Conservation (phyloP, 2,329 filamentous ascomycete species). For the Botrytis tulipae region DNA sequence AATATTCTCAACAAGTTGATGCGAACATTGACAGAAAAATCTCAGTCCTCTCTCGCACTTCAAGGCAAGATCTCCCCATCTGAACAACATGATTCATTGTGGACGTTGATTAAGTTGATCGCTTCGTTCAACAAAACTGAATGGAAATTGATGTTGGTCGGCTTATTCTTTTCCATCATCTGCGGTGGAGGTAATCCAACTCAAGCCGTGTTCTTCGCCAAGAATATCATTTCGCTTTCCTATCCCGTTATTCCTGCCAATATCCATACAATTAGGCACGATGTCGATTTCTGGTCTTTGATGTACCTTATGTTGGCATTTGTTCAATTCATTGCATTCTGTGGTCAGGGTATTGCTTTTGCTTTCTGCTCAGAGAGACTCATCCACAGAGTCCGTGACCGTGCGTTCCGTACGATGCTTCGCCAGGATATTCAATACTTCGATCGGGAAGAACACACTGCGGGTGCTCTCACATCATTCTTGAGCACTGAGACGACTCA, state of each 20-base stretch:
- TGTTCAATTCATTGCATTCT: conserved; percentile 67
- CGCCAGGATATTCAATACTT: conserved; percentile 93
- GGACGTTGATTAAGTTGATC: conserved; percentile 76
- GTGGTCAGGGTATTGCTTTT: conserved; percentile 69
- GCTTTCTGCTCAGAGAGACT: conserved; percentile 85
- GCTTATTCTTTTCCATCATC: conserved; percentile 71
- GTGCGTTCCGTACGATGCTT: conserved; percentile 81
- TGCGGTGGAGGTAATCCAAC: conserved; percentile 79
- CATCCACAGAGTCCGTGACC: conserved; percentile 77
- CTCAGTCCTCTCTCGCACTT: conserved; percentile 69
- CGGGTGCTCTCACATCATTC: conserved; percentile 84
- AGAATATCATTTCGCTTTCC: conserved; percentile 73
- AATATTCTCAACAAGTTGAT: conserved; percentile 57
- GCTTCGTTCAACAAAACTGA: conserved; percentile 76
- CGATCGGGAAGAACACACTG: conserved; percentile 83
- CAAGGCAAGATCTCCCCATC: conserved; percentile 52
- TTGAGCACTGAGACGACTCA: conserved; percentile 87
- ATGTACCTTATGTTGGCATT: conserved; percentile 87
- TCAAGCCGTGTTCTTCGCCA: conserved; percentile 81
- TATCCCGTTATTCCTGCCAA: conserved; percentile 36
- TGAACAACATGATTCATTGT: conserved; percentile 63
- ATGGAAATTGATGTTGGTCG: conserved; percentile 68
- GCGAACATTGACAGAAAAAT: conserved; percentile 55
- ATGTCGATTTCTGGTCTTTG: conserved; percentile 80
- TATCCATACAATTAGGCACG: conserved; percentile 52